Conservation (phyloP, 129 eudicot genomes). For the Ambrosia artemisiifolia region DNA sequence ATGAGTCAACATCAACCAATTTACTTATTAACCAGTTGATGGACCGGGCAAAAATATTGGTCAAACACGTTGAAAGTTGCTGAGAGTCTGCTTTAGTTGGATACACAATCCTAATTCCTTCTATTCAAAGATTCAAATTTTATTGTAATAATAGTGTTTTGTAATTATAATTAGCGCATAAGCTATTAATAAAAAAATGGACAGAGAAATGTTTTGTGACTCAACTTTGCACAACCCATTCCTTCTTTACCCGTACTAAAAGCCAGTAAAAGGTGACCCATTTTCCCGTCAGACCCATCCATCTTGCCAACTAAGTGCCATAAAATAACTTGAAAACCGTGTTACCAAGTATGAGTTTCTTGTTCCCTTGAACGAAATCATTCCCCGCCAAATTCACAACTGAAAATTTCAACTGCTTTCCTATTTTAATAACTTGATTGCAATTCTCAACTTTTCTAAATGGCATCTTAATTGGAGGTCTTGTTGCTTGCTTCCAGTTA, state of each 20-base stretch:
- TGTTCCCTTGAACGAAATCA: conserved; percentile 95
- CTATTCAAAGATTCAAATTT: neutral
- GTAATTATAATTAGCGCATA: neutral
- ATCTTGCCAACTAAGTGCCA: neutral
- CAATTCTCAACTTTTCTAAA: conserved; percentile 98
- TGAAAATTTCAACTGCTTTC: conserved; percentile 78
- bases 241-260: neutral
- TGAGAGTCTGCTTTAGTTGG: neutral
- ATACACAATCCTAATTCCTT: neutral
- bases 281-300: neutral
- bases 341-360: conserved; percentile 91
- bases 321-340: conserved; percentile 5
- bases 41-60: neutral
- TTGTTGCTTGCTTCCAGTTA: conserved; percentile 88
- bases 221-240: neutral
- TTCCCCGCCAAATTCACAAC: conserved; percentile 88
- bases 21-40: neutral
- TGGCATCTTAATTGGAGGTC: conserved; percentile 98
- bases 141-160: neutral
- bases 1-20: neutral
- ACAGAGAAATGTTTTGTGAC: neutral
- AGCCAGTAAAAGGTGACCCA: neutral
- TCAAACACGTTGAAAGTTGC: neutral
- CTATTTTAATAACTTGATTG: conserved; percentile 86
- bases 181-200: neutral